Evolutionary conservation across 192 early-diverging fungal species (phyloP), one percentile per base, ranked within the genome.

Genomic region (Coemansia sp.): DNA sequence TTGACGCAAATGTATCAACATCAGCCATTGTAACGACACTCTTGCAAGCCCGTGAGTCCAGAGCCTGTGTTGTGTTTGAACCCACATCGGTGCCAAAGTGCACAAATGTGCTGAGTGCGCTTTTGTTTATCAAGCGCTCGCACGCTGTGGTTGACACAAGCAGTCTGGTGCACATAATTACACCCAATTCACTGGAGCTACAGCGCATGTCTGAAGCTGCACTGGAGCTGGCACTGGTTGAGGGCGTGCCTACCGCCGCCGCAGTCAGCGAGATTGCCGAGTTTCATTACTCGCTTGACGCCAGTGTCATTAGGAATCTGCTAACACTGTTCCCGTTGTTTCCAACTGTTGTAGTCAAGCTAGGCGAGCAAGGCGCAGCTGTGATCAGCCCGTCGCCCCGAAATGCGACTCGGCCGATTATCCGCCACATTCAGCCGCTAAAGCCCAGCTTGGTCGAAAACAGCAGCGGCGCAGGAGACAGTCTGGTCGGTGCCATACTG

Each of bases 11-110:
- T 53, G 38, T 93, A 8, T 65, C 85, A 7, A 35, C 67, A 1
- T 65, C 52, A 3, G 79, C 71, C 15, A 79, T 90, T 54, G 53
- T 70, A 1, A 61, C 59, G 1, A 76, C 72, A 14, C 83, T 91
- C 52, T 54, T 68, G 14, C 69, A 65, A 1, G 83, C 85, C 21
- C 43, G 37, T 5, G n/a, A 53, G 7, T 10, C 19, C 23, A 14
- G 56, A 3, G 14, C 59, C 4, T 66, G 65, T 71, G 85, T 84
- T 0, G 83, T 97, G 23, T 96, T 94, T 71, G 97, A 98, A 59
- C 94, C 97, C 0, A 98, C 97, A 1, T 96, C 94, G 5, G 83
- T 90, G 12, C 85, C 89, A 6, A 98, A 98, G 64, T 87, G 89
- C 24, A 64, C 78, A 2, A 82, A 70, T 22, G 22, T 94, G 12